Conservation (phyloP, 306 rosid species). For the Quercus bicolor region DNA sequence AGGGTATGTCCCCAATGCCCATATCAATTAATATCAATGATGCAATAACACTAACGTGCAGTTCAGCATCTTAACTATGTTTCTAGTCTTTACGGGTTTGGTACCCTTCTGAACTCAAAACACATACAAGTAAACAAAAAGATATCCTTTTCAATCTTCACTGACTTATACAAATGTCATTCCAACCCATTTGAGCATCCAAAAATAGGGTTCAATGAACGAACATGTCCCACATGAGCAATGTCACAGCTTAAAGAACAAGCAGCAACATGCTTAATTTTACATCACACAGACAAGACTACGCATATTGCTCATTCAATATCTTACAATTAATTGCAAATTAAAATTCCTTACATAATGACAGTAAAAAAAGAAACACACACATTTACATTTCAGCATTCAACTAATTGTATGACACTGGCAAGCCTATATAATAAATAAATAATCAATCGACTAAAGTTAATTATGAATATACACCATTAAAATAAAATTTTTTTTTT, state of each 20-base stretch:
- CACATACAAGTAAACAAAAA: conserved; percentile 14
- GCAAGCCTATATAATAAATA: neutral
- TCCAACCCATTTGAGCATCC: neutral
- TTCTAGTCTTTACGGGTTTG: neutral
- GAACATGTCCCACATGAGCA: neutral
- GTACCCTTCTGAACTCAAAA: neutral
- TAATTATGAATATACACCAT: too few relatives aligned
- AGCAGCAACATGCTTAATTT: neutral
- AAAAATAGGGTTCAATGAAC: neutral
- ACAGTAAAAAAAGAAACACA: too few relatives aligned
- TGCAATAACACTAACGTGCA: neutral
- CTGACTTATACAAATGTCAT: neutral
- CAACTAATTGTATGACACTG: neutral
- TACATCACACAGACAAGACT: neutral
- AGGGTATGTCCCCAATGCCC: neutral
- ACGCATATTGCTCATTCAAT: neutral
- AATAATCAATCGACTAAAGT: neutral
- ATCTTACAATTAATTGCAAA: neutral
- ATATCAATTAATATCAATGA: neutral
- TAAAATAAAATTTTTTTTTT: too few relatives aligned
- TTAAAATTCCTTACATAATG: neutral
- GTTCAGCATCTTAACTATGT: neutral
- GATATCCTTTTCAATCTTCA: neutral
- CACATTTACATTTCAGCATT: too few relatives aligned
- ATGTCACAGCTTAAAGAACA: neutral